These are phyloP conservation scores for Yamadazyma olivae DNA, from an alignment of 805 yeast genomes.

Conservation along the genomic window DNA sequence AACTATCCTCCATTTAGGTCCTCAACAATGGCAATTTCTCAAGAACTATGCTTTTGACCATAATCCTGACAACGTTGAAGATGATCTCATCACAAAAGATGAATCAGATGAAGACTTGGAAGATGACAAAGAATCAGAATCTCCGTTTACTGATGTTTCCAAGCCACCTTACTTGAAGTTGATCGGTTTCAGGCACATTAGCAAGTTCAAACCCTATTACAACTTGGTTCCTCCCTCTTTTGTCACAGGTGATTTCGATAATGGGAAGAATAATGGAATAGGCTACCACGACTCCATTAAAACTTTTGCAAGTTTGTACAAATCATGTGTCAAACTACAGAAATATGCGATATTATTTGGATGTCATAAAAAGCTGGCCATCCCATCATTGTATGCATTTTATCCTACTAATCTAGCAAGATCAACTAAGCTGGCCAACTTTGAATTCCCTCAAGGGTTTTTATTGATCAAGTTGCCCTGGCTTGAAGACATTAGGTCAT, in stretches of 20 bases:
- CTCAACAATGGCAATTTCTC: constrained; percentile 25
- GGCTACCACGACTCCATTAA: constrained; percentile 58
- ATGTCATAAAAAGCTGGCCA: constrained; percentile 47
- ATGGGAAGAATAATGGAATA: constrained; percentile 33
- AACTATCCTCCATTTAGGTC: constrained; percentile 21
- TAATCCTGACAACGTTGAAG: constrained; percentile 10
- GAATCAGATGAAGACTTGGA: constrained; percentile 14
- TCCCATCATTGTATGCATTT: constrained; percentile 58
- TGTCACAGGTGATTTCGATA: constrained; percentile 60
- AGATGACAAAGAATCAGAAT: constrained; percentile 12
- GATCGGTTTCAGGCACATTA: constrained; percentile 59
- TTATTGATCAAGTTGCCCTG: constrained; percentile 68
- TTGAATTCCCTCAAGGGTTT: constrained; percentile 63
- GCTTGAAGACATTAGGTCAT: constrained; percentile 67
- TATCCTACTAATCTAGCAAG: constrained; percentile 45
- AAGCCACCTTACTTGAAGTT: constrained; percentile 55
- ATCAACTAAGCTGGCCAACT: constrained; percentile 8
- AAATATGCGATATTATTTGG: constrained; percentile 76
- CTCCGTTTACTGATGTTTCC: constrained; percentile 17
- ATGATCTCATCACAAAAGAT: constrained; percentile 12
- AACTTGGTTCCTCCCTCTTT: constrained; percentile 56
- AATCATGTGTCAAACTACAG: constrained; percentile 47
- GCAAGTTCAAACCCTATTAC: constrained; percentile 47
- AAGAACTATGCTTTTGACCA: constrained; percentile 35
- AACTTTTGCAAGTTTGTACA: constrained; percentile 67